A percentile compares a stretch with the other conserved stretches of the same genome.
Conservation (phyloP, 805 yeast species). For the Ogataea populi-albae region DNA sequence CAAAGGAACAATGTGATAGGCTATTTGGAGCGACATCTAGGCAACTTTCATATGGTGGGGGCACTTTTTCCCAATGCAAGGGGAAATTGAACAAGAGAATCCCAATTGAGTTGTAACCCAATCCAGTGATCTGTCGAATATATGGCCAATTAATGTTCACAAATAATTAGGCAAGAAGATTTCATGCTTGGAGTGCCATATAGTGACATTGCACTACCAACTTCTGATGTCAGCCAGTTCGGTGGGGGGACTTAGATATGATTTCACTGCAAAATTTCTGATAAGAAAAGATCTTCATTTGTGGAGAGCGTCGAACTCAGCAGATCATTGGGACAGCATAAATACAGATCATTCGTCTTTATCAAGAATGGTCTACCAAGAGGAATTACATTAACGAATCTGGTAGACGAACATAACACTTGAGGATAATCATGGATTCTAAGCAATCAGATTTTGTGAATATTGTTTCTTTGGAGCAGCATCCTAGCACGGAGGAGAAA, state of each 20-base stretch:
- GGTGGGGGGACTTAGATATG: constrained; percentile 14
- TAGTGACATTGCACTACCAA: too few relatives aligned
- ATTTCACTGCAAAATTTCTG: constrained; percentile 1
- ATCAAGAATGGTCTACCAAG: not conserved
- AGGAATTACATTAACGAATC: too few relatives aligned
- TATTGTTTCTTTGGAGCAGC: constrained; percentile 10
- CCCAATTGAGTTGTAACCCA: constrained; percentile 1
- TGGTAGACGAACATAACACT: too few relatives aligned
- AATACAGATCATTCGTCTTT: constrained; percentile 3
- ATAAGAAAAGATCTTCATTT: constrained; percentile 1
- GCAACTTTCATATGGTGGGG: too few relatives aligned
- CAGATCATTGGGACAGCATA: constrained; percentile 1
- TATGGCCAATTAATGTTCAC: too few relatives aligned
- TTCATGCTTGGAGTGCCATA: too few relatives aligned
- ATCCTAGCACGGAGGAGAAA: constrained; percentile 5
- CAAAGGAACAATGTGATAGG: too few relatives aligned
- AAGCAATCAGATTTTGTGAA: constrained; percentile 8
- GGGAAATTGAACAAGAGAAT: too few relatives aligned
- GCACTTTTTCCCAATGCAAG: too few relatives aligned
- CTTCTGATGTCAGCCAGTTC: not conserved
- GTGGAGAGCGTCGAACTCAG: constrained; percentile 1
- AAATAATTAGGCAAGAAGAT: too few relatives aligned
- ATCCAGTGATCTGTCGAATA: not conserved
- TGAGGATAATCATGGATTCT: constrained; percentile 8
- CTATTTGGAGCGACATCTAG: too few relatives aligned